phyloP scores from a whole-genome alignment of 2,329 filamentous ascomycete genomes.

The Nigrospora oryzae region DNA sequence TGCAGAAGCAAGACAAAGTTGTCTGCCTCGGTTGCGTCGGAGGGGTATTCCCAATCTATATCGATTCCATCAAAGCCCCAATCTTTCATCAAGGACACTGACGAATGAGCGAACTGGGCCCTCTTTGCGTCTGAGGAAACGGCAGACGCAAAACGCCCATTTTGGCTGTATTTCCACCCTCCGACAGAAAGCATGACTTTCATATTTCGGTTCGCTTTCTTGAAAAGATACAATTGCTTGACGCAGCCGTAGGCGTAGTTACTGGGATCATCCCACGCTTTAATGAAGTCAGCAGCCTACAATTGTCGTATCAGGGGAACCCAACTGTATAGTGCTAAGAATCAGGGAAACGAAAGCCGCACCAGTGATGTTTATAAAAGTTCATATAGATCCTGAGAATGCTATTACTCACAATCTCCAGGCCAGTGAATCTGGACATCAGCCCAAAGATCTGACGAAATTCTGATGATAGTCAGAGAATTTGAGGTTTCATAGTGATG shows the following conservation, averaged over 20 bases:
- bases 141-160: constrained; percentile 49
- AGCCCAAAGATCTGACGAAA: constrained; percentile 52
- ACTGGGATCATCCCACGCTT: constrained; percentile 47
- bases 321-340: no score
- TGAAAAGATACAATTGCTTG: constrained; percentile 69
- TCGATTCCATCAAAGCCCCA: constrained; percentile 51
- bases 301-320: no score
- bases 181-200: constrained; percentile 75
- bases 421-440: constrained; percentile 57
- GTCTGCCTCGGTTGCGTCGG: constrained; percentile 26
- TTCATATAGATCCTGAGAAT: background rate
- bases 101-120: constrained; percentile 56
- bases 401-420: background rate
- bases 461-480: background rate
- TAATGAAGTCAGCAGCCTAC: constrained; percentile 33
- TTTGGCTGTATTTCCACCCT: constrained; percentile 64
- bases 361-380: background rate
- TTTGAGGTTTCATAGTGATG: background rate
- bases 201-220: constrained; percentile 66
- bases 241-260: constrained; percentile 69
- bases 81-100: constrained; percentile 63
- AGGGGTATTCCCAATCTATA: constrained; percentile 49
- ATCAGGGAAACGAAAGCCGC: no score
- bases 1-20: constrained; percentile 33
- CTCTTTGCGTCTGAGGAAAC: constrained; percentile 54